These are phyloP conservation scores for Coniferiporia weirii DNA, from an alignment of 1,284 basidiomycete genomes.

Conservation along the genomic window DNA sequence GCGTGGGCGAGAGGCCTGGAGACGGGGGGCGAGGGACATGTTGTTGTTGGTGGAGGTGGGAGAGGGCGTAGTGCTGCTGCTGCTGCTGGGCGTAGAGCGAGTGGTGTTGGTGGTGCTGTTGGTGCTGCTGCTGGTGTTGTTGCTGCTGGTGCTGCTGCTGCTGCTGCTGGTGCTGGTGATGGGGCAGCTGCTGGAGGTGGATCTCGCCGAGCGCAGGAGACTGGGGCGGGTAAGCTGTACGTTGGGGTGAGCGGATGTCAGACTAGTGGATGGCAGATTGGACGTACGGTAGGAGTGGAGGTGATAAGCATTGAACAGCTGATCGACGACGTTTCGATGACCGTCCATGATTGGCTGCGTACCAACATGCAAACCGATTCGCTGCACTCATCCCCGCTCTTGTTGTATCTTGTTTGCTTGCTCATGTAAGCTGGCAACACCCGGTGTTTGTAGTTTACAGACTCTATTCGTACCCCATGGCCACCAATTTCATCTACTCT, in stretches of 20 bases:
- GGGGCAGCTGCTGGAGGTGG: slow-evolving; percentile 6
- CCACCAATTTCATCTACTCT: too few relatives aligned
- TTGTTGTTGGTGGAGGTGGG: slow-evolving; percentile 19
- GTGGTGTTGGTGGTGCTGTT: slow-evolving; percentile 21
- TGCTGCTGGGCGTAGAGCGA: too few relatives aligned
- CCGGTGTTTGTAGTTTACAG: too few relatives aligned
- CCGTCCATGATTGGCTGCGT: slow-evolving; percentile 44
- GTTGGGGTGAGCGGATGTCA: neutral
- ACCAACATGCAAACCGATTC: slow-evolving; percentile 13
- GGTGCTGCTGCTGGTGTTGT: slow-evolving; percentile 10
- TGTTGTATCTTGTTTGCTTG: slow-evolving; percentile 24
- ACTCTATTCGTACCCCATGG: too few relatives aligned
- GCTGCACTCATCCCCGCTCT: neutral
- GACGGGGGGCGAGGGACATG: slow-evolving; percentile 19
- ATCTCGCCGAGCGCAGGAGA: neutral
- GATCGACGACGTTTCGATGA: slow-evolving; percentile 48
- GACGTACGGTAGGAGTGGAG: slow-evolving; percentile 37
- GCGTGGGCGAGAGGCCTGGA: slow-evolving; percentile 3
- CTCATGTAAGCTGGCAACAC: neutral
- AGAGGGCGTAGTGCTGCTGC: too few relatives aligned
- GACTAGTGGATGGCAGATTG: neutral
- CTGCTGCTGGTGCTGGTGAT: slow-evolving; percentile 10
- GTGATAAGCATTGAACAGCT: slow-evolving; percentile 56
- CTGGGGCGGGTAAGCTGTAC: neutral
- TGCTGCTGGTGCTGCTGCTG: slow-evolving; percentile 20